Base-by-base conservation (phyloP, 345 rosid genomes). In the Hirschfeldia incana region DNA sequence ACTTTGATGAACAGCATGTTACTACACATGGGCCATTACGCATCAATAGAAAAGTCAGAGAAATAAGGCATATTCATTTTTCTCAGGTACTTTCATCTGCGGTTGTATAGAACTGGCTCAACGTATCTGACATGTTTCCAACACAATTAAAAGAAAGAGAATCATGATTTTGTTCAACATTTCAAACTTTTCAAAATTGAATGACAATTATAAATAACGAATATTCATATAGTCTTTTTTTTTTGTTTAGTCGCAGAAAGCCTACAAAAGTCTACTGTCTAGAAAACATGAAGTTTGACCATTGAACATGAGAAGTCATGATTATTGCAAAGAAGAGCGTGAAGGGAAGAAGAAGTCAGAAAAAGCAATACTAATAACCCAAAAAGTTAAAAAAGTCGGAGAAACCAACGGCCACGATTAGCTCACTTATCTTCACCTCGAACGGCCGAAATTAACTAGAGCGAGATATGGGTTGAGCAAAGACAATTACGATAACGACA, bases 401-500 rank as follows among this genome's bases (percentile, higher is more conserved):
- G 0, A 1, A 58, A 70, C 28, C 60, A 58, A 75, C 83, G 80
- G 53, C 37, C 73, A 44, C 0, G 69, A 75, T 79, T 28, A 1
- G 4, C 27, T 67, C 39, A 39, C 21, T n/a, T 8, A 6, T 72
- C 17, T 32, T 34, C 9, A 5, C 0, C 37, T 65, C 15, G 8
- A 8, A 71, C 74, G 83, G 74, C 6, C 28, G 4, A 66, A 15
- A 30, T 32, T 44, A 32, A 17, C 8, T 33, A 1, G 46, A 68
- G 75, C 32, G 63, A 30, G 27, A 30, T 26, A 55, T 80, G 80
- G 72, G 76, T 65, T 81, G 65, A 82, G 70, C 82, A 59, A 78
- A 78, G 67, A 74, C 79, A 76, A 78, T 69, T 36, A 76, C 80
- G 69, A 85, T 76, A 79, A 80, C 16, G 82, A 67, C 86, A 80